phyloP scores from a whole-genome alignment of 441 rosid species.

The Capsella rubella region DNA sequence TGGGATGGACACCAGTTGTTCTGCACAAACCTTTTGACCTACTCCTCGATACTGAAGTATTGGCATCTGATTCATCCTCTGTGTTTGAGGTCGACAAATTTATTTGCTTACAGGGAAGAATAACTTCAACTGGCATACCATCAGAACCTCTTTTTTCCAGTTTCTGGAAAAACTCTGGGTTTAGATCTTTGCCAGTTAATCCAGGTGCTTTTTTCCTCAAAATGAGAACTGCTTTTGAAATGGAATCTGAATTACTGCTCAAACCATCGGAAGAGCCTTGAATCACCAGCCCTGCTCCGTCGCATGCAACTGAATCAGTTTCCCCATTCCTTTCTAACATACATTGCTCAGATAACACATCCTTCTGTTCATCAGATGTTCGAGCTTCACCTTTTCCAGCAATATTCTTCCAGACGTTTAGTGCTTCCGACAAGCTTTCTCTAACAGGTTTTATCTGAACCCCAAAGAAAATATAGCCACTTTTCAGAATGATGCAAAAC shows the following conservation, averaged over 20 bases:
- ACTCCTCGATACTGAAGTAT: conserved; percentile 55
- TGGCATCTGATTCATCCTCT: conserved; percentile 64
- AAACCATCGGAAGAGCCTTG: conserved; percentile 59
- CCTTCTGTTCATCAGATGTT: conserved; percentile 64
- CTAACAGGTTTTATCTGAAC: conserved; percentile 91
- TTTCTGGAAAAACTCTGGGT: conserved; percentile 93
- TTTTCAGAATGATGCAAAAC: not conserved
- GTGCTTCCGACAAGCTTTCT: conserved; percentile 92
- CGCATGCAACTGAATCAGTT: conserved; percentile 47
- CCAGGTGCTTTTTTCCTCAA: conserved; percentile 82
- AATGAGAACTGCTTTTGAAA: conserved; percentile 74
- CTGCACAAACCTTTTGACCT: conserved; percentile 58
- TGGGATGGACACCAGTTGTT: conserved; percentile 47
- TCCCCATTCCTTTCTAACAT: conserved; percentile 50
- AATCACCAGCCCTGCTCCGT: conserved; percentile 46
- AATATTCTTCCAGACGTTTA: conserved; percentile 86
- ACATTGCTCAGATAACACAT: conserved; percentile 57
- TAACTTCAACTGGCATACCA: conserved; percentile 90
- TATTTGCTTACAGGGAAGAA: conserved; percentile 69
- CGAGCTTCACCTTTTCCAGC: conserved; percentile 72
- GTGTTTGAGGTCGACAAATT: conserved; percentile 66
- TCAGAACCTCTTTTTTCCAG: conserved; percentile 71
- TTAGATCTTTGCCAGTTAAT: conserved; percentile 79
- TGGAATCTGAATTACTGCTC: conserved; percentile 59
- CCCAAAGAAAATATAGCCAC: conserved; percentile 16